Evolutionary conservation across 1,139 yeast species (phyloP), one percentile per base, ranked within the genome.

Genomic region (Wickerhamomyces sp.): DNA sequence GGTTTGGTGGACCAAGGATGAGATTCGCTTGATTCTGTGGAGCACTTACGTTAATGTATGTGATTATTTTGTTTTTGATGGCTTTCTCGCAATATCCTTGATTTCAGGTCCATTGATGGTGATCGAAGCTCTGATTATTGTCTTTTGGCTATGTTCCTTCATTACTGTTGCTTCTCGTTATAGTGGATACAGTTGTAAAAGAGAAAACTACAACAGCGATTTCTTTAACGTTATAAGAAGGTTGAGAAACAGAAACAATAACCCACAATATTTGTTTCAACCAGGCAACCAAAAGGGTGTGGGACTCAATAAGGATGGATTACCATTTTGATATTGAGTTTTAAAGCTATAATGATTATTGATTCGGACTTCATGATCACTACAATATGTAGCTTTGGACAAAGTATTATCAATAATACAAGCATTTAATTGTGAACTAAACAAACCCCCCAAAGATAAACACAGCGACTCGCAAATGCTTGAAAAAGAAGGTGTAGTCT

Each of bases 171-270:
- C 54, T 30, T 37, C 53, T 7, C 40, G 54, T n/a, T 56, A 50
- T 36, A 43, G 54, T 23, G 50, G 50, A 5, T 49, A 31, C 30
- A 45, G 47, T 14, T 49, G 53, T 35, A 36, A 41, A 26, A 31
- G 42, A 34, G 29, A 15, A 10, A 37, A 26, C 29, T 34, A 34
- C 31, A 29, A 11, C 7, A 29, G 31, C 31, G 10, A 9, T 29
- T 58, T 54, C 38, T 45, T 53, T 31, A 58, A 60, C 40, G 63
- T 65, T n/a, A 42, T 62, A 32, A 61, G 54, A 42, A 63, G 63
- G 18, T 45, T 64, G 23, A 39, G 46, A 29, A 43, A 38, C 10
- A 44, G 50, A 39, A 52, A 54, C 27, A 27, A 36, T 3, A 55
- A 54, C 23, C 40, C 47, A 15, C 34, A 37, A 4, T 13, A 41